A percentile compares a stretch with the other conserved stretches of the same genome.
phyloP scores from a whole-genome alignment of 805 yeast genomes.

The Aciculoconidium aculeatum region DNA sequence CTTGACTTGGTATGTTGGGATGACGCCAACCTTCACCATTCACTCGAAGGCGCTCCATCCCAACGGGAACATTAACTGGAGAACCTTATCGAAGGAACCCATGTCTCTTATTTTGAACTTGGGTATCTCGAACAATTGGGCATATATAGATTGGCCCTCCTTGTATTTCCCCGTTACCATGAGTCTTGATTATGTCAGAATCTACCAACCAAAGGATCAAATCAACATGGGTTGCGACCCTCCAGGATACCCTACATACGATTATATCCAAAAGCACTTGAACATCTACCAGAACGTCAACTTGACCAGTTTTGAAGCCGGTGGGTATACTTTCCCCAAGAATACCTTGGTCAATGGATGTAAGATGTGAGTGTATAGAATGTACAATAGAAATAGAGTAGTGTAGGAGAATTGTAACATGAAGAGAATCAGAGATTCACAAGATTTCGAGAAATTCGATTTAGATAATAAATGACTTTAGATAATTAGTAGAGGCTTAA shows the following conservation, averaged over 20 bases:
- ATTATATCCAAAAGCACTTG: slow-evolving; percentile 68
- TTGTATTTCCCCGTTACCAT: slow-evolving; percentile 72
- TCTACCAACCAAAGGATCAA: slow-evolving; percentile 77
- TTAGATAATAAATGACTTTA: no score
- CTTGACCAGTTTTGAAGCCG: slow-evolving; percentile 64
- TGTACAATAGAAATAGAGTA: background rate
- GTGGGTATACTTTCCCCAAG: slow-evolving; percentile 55
- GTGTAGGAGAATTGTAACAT: no score
- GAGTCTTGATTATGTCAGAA: slow-evolving; percentile 78
- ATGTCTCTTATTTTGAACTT: slow-evolving; percentile 84
- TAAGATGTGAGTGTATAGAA: background rate
- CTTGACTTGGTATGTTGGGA: slow-evolving; percentile 82
- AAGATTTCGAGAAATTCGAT: no score
- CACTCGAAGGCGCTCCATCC: slow-evolving; percentile 76
- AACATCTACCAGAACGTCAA: slow-evolving; percentile 67
- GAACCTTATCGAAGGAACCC: slow-evolving; percentile 83
- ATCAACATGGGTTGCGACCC: slow-evolving; percentile 81
- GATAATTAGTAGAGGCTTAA: no score
- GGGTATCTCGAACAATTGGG: slow-evolving; percentile 91
- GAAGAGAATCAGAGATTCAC: no score
- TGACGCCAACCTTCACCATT: slow-evolving; percentile 67
- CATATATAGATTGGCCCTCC: slow-evolving; percentile 85
- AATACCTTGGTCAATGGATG: slow-evolving; percentile 22
- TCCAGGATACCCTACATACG: slow-evolving; percentile 71
- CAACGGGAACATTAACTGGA: slow-evolving; percentile 83